Base-by-base conservation (phyloP, 2,329 filamentous ascomycete species). In the Fusarium oligoseptatum region DNA sequence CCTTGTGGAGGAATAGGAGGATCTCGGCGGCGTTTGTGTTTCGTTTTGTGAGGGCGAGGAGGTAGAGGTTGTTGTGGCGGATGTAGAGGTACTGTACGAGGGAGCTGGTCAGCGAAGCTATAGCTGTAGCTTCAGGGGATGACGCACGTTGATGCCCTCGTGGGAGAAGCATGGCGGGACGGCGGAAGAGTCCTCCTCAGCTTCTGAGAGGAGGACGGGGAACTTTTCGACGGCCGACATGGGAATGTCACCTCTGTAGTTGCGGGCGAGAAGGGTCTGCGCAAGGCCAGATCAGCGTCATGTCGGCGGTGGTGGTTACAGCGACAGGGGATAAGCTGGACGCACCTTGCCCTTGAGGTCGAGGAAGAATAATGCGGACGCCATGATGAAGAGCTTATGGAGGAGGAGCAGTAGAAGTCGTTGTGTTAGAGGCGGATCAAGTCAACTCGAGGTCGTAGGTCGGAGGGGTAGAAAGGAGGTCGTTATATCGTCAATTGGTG, bases 221-320 rank as follows among this genome's bases (percentile, higher is more conserved):
- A 99, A 99, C 84, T 97, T 97, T 86, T 99, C 97, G 80, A 99
- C 97, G 39, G 97, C 97, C 68, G 95, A 97, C 97, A 99, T 98
- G 84, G 97, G 97, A 76, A 99, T 97, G 80, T 99, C 97, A 84
- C 97, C 97, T 83, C 97, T 92, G 85, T 99, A 99, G 87, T 99
- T 99, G 82, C 97, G 94, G 84, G 97, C 97, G 81, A 99, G 90
- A 79, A 99, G 95, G 88, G 97, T 98, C 95, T 98, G 83, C 67
- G 64, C n/a, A 64, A 70, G 39, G 61, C 67, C 60, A 77, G 52
- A 75, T 80, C 76, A 81, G 78, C 63, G 50, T 34, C 15, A 29
- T 45, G 34, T 24, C 39, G 80, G 77, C 67, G 24, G 37, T 34
- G 37, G 34, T 32, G 39, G 56, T 55, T 57, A 27, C 5, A 43